Evolutionary conservation across 768 basidiomycete genomes (phyloP), one percentile per base, ranked within the genome.

Genomic region (Xerocomus spinulosus): DNA sequence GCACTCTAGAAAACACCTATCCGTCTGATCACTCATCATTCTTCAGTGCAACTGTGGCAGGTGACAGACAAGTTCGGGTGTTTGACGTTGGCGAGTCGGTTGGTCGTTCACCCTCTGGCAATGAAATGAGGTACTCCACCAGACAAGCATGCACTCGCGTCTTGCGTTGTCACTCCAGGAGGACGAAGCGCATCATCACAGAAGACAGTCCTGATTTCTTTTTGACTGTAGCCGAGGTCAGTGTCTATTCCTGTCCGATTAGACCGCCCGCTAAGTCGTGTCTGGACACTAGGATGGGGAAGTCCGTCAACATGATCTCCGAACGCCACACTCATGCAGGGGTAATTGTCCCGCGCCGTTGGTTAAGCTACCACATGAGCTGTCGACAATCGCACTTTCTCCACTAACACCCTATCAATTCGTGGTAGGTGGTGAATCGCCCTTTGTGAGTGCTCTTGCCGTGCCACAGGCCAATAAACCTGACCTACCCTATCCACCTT

Each of bases 281-380:
- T 46, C 66, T 26, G 54, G 50, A 64, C 26, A 34, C 51, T 59
- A 92, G 85, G 92, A 95, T 67, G 91, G 89, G 4, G 77, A 83
- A 24, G 90, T 93, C 9, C 78, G 92, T 21, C 91, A 93, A 60
- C 92, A 94, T 62, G 92, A 95, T 61, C 67, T 94, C 36, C 74
- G 92, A 43, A 76, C 76, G 9, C 67, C 79, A 8, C 81, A 94
- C 64, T 65, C 66, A n/a, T 95, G 92, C 24, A 55, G 61, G 14
- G 63, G 57, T 42, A 69, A 64, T 9, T 95, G 92, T 61, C 83
- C 90, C 20, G 70, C 82, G 15, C 84, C 90, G 2, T 71, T 95
- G 14, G 76, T 90, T 17, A 75, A 76, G 52, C 66, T 88, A 32
- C 73, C 76, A 42, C 73, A 82, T 63, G 74, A 83, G 43, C 73